Conservation (phyloP, 148 eudicot species). For the Suaeda aralocaspica region DNA sequence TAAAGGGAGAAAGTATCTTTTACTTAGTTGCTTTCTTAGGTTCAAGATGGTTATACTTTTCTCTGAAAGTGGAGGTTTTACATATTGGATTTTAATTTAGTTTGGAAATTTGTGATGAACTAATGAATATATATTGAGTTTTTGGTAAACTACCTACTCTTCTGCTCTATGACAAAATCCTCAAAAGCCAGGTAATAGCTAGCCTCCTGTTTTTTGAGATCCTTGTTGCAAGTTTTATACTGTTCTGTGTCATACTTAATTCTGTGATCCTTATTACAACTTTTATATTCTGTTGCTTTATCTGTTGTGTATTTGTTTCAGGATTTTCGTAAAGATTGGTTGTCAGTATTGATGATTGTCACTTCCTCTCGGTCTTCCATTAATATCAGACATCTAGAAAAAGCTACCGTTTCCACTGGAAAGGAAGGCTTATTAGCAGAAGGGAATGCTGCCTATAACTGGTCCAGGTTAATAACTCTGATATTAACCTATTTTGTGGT, state of each 20-base stretch:
- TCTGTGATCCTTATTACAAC: not conserved
- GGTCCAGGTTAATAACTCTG: constrained; percentile 72
- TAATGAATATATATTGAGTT: too few species aligned
- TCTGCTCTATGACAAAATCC: too few species aligned
- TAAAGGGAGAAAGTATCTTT: too few species aligned
- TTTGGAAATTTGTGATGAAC: too few species aligned
- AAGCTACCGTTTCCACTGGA: constrained; percentile 98
- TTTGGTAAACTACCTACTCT: too few species aligned
- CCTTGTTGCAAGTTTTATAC: not conserved
- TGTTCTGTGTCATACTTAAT: not conserved
- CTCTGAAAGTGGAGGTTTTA: not conserved
- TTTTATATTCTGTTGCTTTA: constrained; percentile 11
- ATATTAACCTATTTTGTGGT: not conserved
- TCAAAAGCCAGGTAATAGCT: too few species aligned
- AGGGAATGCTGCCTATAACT: constrained; percentile 90
- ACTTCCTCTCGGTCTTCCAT: constrained; percentile 97
- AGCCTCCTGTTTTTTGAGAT: not conserved
- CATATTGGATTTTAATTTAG: not conserved
- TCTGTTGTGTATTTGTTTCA: constrained; percentile 30
- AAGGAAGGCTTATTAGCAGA: constrained; percentile 94
- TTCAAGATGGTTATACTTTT: not conserved
- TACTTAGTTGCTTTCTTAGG: not conserved
- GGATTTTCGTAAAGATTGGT: constrained; percentile 98
- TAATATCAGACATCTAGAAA: constrained; percentile 94
- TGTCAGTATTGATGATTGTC: constrained; percentile 84